Conservation (phyloP, 495 filamentous ascomycete species). For the Daldinia concentrica region DNA sequence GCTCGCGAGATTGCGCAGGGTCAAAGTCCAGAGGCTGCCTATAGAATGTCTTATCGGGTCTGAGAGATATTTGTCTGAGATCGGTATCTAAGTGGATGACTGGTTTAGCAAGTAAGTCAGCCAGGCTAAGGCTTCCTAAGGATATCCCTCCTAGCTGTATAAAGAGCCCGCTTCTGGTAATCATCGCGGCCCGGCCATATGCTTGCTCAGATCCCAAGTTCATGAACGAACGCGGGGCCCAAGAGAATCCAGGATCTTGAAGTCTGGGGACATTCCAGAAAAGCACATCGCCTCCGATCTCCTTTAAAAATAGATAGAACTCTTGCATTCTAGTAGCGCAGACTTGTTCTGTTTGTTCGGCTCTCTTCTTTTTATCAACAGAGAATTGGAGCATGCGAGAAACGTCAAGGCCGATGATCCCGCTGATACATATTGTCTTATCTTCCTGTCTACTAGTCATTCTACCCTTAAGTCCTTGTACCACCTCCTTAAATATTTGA, state of each 20-base stretch:
- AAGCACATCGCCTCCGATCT: not conserved
- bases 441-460: not conserved
- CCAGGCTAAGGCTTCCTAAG: not conserved
- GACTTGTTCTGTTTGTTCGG: not conserved
- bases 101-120: not conserved
- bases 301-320: not conserved
- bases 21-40: not conserved
- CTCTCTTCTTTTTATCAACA: not conserved
- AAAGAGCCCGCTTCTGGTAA: not conserved
- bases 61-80: not conserved
- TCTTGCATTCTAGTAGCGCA: not conserved
- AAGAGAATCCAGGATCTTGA: not conserved
- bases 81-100: not conserved
- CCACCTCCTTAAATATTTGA: not conserved
- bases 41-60: not conserved
- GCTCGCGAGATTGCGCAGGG: not conserved
- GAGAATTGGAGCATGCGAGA: not conserved
- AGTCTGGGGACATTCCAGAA: constrained; percentile 2
- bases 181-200: not conserved
- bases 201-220: not conserved
- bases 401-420: constrained; percentile 5
- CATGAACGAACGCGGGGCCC: not conserved
- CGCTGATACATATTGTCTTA: not conserved
- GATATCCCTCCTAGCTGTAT: not conserved
- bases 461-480: not conserved